Evolutionary conservation across 129 eudicot genomes (phyloP).

Genomic region (Ambrosia trifida): DNA sequence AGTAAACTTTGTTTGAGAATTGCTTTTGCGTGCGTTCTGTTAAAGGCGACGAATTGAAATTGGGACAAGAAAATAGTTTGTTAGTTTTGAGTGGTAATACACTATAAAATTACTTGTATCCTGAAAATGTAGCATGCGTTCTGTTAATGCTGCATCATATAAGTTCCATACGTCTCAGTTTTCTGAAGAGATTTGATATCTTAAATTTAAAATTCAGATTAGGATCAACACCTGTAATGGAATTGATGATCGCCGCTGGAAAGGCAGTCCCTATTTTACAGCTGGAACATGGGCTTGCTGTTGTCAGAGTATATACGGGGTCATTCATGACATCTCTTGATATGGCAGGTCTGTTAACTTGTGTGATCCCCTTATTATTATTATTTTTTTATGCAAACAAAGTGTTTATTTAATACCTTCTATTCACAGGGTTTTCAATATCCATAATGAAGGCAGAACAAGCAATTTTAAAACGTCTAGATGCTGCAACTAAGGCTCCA

Average conservation of each 20-base stretch:
- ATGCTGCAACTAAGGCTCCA: conserved; percentile 94
- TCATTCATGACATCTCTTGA: conserved; percentile 98
- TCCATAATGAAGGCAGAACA: conserved; percentile 86
- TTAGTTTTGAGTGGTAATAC: not conserved
- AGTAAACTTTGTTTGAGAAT: not conserved
- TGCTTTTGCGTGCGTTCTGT: not conserved
- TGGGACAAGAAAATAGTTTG: not conserved
- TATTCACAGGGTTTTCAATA: conserved; percentile 74
- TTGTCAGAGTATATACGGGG: conserved; percentile 95
- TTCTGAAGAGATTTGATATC: conserved; percentile 6
- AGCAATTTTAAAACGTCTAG: conserved; percentile 64
- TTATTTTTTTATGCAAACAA: not conserved
- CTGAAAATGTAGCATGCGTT: conserved; percentile 11
- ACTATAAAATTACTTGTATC: not conserved
- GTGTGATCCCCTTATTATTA: not conserved
- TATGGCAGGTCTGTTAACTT: conserved; percentile 73
- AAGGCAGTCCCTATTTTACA: conserved; percentile 85
- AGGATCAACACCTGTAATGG: conserved; percentile 94
- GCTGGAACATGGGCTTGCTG: conserved; percentile 95
- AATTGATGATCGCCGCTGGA: conserved; percentile 94
- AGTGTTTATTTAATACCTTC: not conserved
- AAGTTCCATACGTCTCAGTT: conserved; percentile 8
- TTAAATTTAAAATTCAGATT: conserved; percentile 45
- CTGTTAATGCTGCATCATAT: not conserved
- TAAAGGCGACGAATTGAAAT: not conserved